Evolutionary conservation across 1,284 basidiomycete species (phyloP).

Genomic region (Cryptococcus jaspeensis): DNA sequence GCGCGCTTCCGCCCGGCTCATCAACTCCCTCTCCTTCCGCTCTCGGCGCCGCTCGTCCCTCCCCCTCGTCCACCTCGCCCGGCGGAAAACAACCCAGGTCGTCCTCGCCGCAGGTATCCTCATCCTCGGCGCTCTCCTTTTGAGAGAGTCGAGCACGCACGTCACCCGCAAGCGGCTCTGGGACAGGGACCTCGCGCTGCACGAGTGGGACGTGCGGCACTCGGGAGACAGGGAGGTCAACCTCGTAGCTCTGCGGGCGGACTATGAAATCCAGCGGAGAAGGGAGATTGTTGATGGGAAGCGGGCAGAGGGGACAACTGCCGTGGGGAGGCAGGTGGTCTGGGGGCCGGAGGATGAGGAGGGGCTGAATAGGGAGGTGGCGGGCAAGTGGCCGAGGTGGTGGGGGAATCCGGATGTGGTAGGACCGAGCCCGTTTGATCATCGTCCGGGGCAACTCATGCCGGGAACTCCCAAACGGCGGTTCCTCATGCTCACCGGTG

Average conservation of each 20-base stretch:
- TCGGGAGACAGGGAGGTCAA: constrained; percentile 6
- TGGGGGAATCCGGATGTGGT: constrained; percentile 46
- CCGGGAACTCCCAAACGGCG: constrained; percentile 23
- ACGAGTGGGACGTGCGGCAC: constrained; percentile 16
- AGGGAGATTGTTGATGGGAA: constrained; percentile 9
- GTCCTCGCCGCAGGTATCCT: constrained; percentile 5
- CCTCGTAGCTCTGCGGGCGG: constrained; percentile 8
- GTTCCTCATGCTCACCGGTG: constrained; percentile 49
- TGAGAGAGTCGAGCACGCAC: constrained; percentile 11
- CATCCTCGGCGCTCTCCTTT: constrained; percentile 6
- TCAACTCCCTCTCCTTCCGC: not conserved
- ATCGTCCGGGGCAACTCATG: constrained; percentile 19
- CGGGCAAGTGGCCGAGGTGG: constrained; percentile 35
- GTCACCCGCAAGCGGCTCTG: constrained; percentile 6
- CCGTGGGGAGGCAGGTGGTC: not conserved
- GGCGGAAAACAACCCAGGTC: constrained; percentile 16
- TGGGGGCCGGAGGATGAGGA: constrained; percentile 20
- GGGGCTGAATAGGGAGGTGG: constrained; percentile 10
- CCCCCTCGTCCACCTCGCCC: constrained; percentile 10
- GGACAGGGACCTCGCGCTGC: constrained; percentile 4
- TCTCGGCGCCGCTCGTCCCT: constrained; percentile 11
- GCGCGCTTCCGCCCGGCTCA: not conserved
- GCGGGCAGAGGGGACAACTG: not conserved
- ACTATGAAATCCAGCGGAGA: constrained; percentile 9
- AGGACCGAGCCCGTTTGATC: constrained; percentile 45